Base-by-base conservation (phyloP, 805 yeast species). In the Candida ulmi region DNA sequence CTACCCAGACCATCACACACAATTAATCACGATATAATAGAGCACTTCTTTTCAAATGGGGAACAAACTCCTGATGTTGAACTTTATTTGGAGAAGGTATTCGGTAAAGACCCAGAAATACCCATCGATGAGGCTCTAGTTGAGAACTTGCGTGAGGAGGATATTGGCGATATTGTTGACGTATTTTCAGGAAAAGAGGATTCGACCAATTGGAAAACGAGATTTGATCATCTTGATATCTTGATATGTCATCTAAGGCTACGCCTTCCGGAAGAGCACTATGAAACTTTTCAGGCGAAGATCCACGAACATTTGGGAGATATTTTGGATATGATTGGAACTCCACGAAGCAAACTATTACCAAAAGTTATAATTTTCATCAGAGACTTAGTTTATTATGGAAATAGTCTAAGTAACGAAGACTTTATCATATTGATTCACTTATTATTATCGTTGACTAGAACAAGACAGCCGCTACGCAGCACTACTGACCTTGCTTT, bases 311-410 rank as follows among this genome's bases (percentile, higher is more conserved):
- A 21, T 8, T 33, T 54, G 16, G 50, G 45, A 5, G 44, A 44
- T 16, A 45, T 55, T 8, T 30, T 55, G n/a, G 25, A 28, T 11
- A 28, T 46, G 39, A 25, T 46, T 8, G 35, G 39, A 8, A 51
- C 59, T 0, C 31, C 38, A 3, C 45, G 57, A 26, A 35, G 45
- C 4, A 44, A 42, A 29, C 44, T 55, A 3, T 33, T 50, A 27
- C 36, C 34, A 2, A 54, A 46, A 29, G 35, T 43, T 1, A 47
- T 55, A 3, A 26, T 54, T 2, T 53, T 55, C 29, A 28, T 47
- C 3, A 45, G 58, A 35, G 59, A 55, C 26, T 34, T 50, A 30
- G 48, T 48, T 4, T 48, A 40, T 35, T 54, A 44, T 45, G 54
- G 55, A 7, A 35, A 44, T 6, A 39, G 39, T 1, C 30, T 47